A percentile compares a stretch with the other conserved stretches of the same genome.
These are phyloP conservation scores for Collybia mongolica DNA, from an alignment of 768 basidiomycete genomes.

Conservation along the genomic window DNA sequence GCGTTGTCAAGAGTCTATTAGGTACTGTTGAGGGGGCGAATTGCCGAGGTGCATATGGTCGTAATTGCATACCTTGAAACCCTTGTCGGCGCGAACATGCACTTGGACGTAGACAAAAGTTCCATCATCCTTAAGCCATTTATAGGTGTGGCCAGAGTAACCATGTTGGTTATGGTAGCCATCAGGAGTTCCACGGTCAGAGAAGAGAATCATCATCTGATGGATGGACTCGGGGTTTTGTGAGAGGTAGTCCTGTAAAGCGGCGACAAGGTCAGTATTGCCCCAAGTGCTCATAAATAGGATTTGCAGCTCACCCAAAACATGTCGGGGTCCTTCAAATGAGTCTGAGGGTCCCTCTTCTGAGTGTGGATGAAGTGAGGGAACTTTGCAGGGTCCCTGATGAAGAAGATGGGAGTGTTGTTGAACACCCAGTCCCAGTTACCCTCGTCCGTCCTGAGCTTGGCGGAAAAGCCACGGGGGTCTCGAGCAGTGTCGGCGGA, in stretches of 20 bases:
- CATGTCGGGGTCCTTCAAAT: slow-evolving; percentile 84
- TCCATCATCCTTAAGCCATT: slow-evolving; percentile 83
- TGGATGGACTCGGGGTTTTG: slow-evolving; percentile 90
- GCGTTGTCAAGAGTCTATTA: slow-evolving; percentile 68
- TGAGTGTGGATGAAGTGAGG: slow-evolving; percentile 94
- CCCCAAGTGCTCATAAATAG: background rate
- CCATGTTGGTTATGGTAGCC: slow-evolving; percentile 89
- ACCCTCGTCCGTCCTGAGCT: slow-evolving; percentile 88
- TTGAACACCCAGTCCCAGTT: slow-evolving; percentile 93
- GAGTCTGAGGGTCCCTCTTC: slow-evolving; percentile 89
- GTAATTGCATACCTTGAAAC: slow-evolving; percentile 62
- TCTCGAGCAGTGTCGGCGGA: slow-evolving; percentile 93
- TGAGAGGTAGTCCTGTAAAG: slow-evolving; percentile 74
- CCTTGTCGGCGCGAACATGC: slow-evolving; percentile 75
- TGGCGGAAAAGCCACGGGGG: slow-evolving; percentile 89
- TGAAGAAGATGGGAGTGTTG: slow-evolving; percentile 91
- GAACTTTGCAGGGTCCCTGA: slow-evolving; percentile 86
- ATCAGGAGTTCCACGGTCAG: slow-evolving; percentile 93
- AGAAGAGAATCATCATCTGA: slow-evolving; percentile 87
- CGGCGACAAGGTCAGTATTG: slow-evolving; percentile 18
- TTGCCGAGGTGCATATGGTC: background rate
- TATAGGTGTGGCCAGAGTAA: slow-evolving; percentile 91
- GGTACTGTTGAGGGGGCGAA: slow-evolving; percentile 4
- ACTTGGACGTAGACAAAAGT: slow-evolving; percentile 86
- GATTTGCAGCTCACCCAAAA: slow-evolving; percentile 60